Evolutionary conservation across 2,329 filamentous ascomycete genomes (phyloP), one percentile per base, ranked within the genome.

Genomic region (Sclerotinia sclerotiorum): DNA sequence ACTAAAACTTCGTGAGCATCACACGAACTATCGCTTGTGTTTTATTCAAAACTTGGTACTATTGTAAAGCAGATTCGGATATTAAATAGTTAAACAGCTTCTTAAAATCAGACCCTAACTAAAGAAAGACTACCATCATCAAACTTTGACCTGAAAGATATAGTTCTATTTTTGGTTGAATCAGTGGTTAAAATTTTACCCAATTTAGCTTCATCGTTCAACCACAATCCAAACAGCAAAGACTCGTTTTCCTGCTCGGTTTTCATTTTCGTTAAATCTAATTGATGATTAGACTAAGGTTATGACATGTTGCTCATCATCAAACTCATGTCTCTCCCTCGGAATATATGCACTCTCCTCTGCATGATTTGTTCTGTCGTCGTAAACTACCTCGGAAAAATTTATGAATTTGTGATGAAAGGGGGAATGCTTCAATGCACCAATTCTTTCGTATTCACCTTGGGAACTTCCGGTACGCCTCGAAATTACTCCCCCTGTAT

Each of bases 171-270:
- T 21, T 35, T 32, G 4, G n/a, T 19, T 24, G 55, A 27, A 7
- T n/a, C 2, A 1, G 4, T n/a, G 35, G 35, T 35, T 8, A 4
- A 1, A 35, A 13, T 2, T 6, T 8, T 1, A 19, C 0, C 27
- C 1, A 27, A 19, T 17, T 19, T 27, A 17, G 11, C 11, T 29
- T 17, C 29, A 21, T 51, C 13, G 11, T 42, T 1, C 39, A 42
- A 15, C 3, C 39, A 42, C 11, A 15, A 42, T 42, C 11, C 11
- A 42, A 42, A 42, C 39, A 42, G 13, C 13, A 15, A 2, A 13
- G 0, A 42, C 39, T 42, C 39, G 11, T 42, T 42, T 42, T 4
- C 13, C 5, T 5, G 39, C 5, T 42, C 39, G 3, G 39, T 42
- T 5, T 5, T 42, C 39, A 42, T 17, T 42, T 27, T n/a, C 2